Base-by-base conservation (phyloP, 768 basidiomycete species). In the Exidia glandulosa region DNA sequence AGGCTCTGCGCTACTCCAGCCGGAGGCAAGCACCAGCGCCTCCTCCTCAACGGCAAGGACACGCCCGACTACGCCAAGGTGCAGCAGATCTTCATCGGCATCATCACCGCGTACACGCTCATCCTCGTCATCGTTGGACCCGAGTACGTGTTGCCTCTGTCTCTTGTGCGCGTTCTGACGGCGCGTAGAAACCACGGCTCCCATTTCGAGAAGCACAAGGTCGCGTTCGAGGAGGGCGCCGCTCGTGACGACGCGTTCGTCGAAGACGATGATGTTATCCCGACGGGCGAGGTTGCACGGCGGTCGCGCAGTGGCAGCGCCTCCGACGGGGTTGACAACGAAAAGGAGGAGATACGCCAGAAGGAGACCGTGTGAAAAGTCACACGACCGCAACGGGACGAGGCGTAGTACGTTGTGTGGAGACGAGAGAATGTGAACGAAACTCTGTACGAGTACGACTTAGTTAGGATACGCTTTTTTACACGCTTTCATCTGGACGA, bases 31-130 rank as follows among this genome's bases (percentile, higher is more conserved):
- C 41, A 45, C 41, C 41, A 45, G 16, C 41, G 41, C 41, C 16
- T 23, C 1, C 16, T 45, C 23, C 19, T 45, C 41, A 65, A 67
- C 3, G 65, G 67, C 0, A 74, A 69, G 2, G 63, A 66, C 29
- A 81, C 84, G 0, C 77, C 85, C 2, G 82, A 89, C 66, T 90
- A 89, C 63, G 87, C 85, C 2, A 84, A 68, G 30, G 88, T 74
- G 4, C 88, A 91, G 75, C 90, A 88, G 37, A 93, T 97, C 67
- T 77, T 97, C 37, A 86, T 96, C 54, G 94, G 93, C 7, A 78
- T 81, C 29, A 87, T 96, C 25, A 78, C 88, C 1, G 85, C 83
- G 0, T 94, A 87, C 63, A 82, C 90, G 48, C 71, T 95, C 54
- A 29, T 91, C 67, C 78, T 90, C 66, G 86, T 85, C 14, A 74